phyloP scores from a whole-genome alignment of 2,329 filamentous ascomycete genomes.

The Gaeumannomyces sp. region DNA sequence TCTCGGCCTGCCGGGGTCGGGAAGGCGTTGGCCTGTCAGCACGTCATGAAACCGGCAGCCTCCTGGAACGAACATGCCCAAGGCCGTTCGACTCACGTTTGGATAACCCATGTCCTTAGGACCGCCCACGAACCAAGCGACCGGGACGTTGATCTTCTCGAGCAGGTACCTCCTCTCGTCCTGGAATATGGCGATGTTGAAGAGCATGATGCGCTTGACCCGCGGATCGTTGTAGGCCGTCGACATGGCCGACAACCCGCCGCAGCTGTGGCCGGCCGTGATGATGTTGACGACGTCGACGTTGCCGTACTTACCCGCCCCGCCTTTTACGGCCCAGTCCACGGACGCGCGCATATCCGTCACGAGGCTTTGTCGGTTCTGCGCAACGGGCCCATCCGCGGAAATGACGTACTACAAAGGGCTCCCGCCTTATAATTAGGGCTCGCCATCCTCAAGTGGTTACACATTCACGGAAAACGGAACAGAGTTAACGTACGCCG shows the following conservation, averaged over 20 bases:
- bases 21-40: not conserved
- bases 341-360: conserved; percentile 14
- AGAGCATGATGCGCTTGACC: conserved; percentile 17
- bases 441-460: no score
- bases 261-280: conserved; percentile 19
- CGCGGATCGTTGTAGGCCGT: conserved; percentile 17
- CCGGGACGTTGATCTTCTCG: conserved; percentile 19
- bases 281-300: conserved; percentile 20
- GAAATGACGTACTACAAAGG: conserved; percentile 16
- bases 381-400: conserved; percentile 15
- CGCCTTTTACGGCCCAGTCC: conserved; percentile 15
- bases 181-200: conserved; percentile 20
- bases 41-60: not conserved
- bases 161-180: conserved; percentile 18
- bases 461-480: no score
- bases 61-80: not conserved
- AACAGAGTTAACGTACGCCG: conserved; percentile 10
- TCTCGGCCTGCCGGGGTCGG: conserved; percentile 13
- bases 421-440: no score
- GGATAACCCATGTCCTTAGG: conserved; percentile 18
- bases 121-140: conserved; percentile 19
- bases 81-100: conserved; percentile 13
- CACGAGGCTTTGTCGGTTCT: conserved; percentile 16
- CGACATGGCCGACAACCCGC: conserved; percentile 17
- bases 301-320: conserved; percentile 17